These are phyloP conservation scores for Trichoderma harzianum DNA, from an alignment of 2,329 filamentous ascomycete species.

Conservation along the genomic window DNA sequence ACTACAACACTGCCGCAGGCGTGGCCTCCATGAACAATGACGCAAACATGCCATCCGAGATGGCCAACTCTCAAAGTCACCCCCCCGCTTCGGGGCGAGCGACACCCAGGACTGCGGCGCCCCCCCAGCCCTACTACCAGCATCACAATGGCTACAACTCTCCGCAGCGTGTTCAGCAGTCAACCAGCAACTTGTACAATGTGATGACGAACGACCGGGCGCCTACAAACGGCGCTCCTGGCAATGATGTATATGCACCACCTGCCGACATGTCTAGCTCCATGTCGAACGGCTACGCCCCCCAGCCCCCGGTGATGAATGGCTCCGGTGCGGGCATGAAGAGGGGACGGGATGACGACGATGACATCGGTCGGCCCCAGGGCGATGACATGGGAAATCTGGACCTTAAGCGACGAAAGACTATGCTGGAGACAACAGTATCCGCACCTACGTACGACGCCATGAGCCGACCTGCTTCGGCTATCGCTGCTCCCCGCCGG, in stretches of 20 bases:
- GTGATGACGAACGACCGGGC: constrained; percentile 79
- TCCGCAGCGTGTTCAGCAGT: constrained; percentile 66
- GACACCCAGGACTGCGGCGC: constrained; percentile 75
- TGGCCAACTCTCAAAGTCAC: constrained; percentile 76
- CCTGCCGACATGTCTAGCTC: constrained; percentile 56
- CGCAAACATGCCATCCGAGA: constrained; percentile 76
- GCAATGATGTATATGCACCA: constrained; percentile 68
- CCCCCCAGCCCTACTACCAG: constrained; percentile 70
- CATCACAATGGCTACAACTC: constrained; percentile 68
- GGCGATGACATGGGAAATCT: constrained; percentile 52
- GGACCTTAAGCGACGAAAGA: constrained; percentile 77
- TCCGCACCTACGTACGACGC: constrained; percentile 49
- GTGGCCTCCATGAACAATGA: constrained; percentile 67
- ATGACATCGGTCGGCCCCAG: constrained; percentile 57
- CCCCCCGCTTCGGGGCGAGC: constrained; percentile 79
- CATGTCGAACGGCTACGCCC: constrained; percentile 61
- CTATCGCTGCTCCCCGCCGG: constrained; percentile 41
- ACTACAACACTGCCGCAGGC: constrained; percentile 60
- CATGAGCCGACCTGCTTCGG: constrained; percentile 46
- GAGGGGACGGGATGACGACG: constrained; percentile 56
- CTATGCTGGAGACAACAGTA: constrained; percentile 60
- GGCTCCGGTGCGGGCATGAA: constrained; percentile 49
- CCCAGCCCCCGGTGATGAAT: constrained; percentile 63
- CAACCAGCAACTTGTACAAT: constrained; percentile 81
- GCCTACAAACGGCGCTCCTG: constrained; percentile 54